Percentiles rank a stretch among this genome's conserved stretches.
Evolutionary conservation across 352 stramenopile genomes (phyloP).

Genomic region (Pythium aristosporum): DNA sequence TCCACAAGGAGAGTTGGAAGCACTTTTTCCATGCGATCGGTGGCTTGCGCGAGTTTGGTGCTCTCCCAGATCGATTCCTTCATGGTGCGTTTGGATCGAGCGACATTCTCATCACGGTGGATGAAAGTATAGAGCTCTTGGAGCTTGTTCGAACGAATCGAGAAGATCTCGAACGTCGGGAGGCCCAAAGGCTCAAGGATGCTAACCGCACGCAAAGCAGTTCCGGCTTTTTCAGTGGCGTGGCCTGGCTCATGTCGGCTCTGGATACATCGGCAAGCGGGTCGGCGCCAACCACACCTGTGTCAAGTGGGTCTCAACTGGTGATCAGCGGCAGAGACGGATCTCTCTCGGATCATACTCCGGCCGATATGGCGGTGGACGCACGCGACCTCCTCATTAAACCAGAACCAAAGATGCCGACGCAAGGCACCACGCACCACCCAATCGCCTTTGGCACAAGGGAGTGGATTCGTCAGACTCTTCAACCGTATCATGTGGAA

Average conservation of each 20-base stretch:
- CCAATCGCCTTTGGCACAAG: conserved; percentile 45
- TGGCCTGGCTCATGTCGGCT: conserved; percentile 71
- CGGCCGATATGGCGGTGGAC: conserved; percentile 12
- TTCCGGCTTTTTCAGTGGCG: conserved; percentile 66
- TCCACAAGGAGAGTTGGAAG: conserved; percentile 56
- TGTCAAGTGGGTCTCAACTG: neutral
- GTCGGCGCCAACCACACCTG: conserved; percentile 2
- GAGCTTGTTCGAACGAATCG: conserved; percentile 60
- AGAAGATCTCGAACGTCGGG: conserved; percentile 45
- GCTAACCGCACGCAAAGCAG: conserved; percentile 20
- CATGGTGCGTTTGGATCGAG: conserved; percentile 21
- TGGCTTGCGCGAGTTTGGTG: conserved; percentile 62
- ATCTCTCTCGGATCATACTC: neutral
- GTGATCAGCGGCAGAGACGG: neutral
- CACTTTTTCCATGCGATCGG: conserved; percentile 63
- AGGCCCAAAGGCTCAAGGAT: conserved; percentile 42
- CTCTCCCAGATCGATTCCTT: conserved; percentile 50
- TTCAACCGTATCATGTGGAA: conserved; percentile 72
- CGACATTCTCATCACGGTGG: conserved; percentile 31
- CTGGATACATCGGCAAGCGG: conserved; percentile 42
- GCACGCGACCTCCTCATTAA: conserved; percentile 17
- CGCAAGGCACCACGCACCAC: neutral
- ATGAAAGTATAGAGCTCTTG: conserved; percentile 58
- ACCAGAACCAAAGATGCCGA: neutral
- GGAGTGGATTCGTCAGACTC: conserved; percentile 54